Base-by-base conservation (phyloP, 768 basidiomycete genomes). In the Naganishia vishniacii region DNA sequence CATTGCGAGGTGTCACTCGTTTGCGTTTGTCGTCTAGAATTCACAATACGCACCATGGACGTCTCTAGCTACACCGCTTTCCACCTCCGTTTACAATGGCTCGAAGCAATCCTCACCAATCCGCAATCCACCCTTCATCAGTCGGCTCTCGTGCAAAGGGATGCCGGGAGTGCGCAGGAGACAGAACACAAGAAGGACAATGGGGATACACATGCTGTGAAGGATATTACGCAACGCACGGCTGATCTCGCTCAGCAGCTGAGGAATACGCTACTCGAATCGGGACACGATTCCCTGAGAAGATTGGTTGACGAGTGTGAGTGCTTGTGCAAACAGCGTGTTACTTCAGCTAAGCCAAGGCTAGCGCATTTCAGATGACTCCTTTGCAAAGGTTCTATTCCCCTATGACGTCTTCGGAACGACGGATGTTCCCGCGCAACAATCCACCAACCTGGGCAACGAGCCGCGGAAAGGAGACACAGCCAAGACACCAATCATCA, bases 41-140 rank as follows among this genome's bases (percentile, higher is more conserved):
- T n/a, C n/a, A n/a, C n/a, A n/a, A n/a, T n/a, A 29, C 18, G 29
- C 18, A 34, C 15, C 18, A 56, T 56, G 53, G 53, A 56, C 37
- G 37, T 37, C 28, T 26, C 53, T 13, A 40, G 28, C 8, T 40
- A 34, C 20, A 56, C 53, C 12, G 53, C 53, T 1, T 56, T 56
- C 37, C 53, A 56, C 4, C 53, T 56, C 23, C 34, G 53, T 13
- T 29, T 56, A 1, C 53, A 56, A 40, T 56, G 53, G 53, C 53
- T 56, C 34, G 53, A 56, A 40, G 53, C 53, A 3, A 56, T 56
- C 23, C 53, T 56, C 34, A 40, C 20, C 13, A 56, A 26, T 25
- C 53, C 53, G 7, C 20, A 23, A 40, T 31, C 32, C n/a, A 56
- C 53, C 34, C 18, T 56, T 15, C 53, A 25, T 9, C 53, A 37